Evolutionary conservation across 2,329 filamentous ascomycete genomes (phyloP), one percentile per base, ranked within the genome.

Genomic region (Aspergillus fischeri): DNA sequence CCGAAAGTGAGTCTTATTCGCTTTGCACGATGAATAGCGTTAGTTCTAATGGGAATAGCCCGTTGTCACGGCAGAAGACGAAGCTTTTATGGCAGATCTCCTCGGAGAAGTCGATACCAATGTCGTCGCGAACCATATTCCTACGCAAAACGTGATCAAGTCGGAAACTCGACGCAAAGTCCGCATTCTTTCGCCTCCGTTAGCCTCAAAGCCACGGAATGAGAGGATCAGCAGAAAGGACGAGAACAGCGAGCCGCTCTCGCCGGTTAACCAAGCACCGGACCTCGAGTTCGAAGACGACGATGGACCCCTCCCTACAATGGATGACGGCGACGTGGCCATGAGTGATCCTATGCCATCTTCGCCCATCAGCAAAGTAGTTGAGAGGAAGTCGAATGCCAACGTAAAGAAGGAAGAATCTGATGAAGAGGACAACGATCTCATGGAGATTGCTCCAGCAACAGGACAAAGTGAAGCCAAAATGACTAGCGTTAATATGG

Each of bases 61-160:
- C 47, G 79, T 86, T 60, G 90, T 89, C 67, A 95, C 91, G 4
- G 88, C 92, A 65, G 93, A 91, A 64, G 93, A 97, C 67, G 89
- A 91, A 56, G 88, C 89, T 56, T 99, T 97, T 75, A 84, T 99
- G 75, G 84, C 86, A 20, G 86, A 88, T 67, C 82, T 99, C 1
- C 84, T 99, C 1, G 91, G 86, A 59, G 91, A 97, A 74, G 90
- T 99, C 55, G 91, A 97, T 70, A 84, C 85, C 51, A 96, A 94
- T 68, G 77, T 85, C 10, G 80, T 86, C 28, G 82, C 83, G 54
- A 73, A 81, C 29, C 80, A 83, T 29, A 70, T 75, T 25, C 77
- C 80, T 3, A 79, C 80, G 17, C 78, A 88, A 78, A 86, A 83
- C 74, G 77, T 86, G 42, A 80, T 92, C 63, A 89, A 90, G 72